Conservation (phyloP, 2,329 filamentous ascomycete genomes). For the Leptosphaerulina australis region DNA sequence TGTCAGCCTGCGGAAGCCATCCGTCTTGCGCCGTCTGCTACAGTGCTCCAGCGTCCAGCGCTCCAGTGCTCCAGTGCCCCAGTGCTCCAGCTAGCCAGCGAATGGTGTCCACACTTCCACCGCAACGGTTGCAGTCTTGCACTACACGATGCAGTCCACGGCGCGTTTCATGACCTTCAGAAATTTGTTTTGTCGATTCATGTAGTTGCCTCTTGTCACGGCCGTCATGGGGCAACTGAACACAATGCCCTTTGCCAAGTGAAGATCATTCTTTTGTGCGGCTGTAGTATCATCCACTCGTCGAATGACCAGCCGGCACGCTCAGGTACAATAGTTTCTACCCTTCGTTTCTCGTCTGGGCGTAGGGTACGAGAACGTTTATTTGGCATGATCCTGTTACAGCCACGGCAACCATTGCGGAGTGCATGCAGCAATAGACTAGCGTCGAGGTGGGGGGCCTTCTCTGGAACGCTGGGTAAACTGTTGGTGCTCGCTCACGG, state of each 20-base stretch:
- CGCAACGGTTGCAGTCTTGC: slow-evolving; percentile 6
- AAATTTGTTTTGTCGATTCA: slow-evolving; percentile 25
- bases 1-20: slow-evolving; percentile 15
- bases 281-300: slow-evolving; percentile 22
- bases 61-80: too few relatives aligned
- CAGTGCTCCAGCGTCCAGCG: slow-evolving; percentile 9
- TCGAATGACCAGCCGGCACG: slow-evolving; percentile 23
- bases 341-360: slow-evolving; percentile 1
- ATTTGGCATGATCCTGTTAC: neutral
- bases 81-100: slow-evolving; percentile 13
- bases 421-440: slow-evolving; percentile 6
- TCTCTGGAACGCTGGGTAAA: slow-evolving; percentile 19
- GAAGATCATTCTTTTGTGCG: slow-evolving; percentile 35
- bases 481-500: slow-evolving; percentile 21
- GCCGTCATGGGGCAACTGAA: slow-evolving; percentile 23
- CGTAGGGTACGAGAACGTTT: slow-evolving; percentile 1
- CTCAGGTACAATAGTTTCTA: slow-evolving; percentile 25
- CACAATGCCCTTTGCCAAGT: slow-evolving; percentile 36
- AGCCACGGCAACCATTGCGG: slow-evolving; percentile 1
- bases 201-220: slow-evolving; percentile 19
- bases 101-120: slow-evolving; percentile 3
- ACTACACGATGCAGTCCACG: slow-evolving; percentile 21
- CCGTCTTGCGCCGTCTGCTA: slow-evolving; percentile 15
- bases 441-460: slow-evolving; percentile 8
- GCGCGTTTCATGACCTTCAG: slow-evolving; percentile 24